Percentiles rank a stretch among this genome's conserved stretches.
Conservation (phyloP, 345 rosid genomes). For the Hypericum perforatum region DNA sequence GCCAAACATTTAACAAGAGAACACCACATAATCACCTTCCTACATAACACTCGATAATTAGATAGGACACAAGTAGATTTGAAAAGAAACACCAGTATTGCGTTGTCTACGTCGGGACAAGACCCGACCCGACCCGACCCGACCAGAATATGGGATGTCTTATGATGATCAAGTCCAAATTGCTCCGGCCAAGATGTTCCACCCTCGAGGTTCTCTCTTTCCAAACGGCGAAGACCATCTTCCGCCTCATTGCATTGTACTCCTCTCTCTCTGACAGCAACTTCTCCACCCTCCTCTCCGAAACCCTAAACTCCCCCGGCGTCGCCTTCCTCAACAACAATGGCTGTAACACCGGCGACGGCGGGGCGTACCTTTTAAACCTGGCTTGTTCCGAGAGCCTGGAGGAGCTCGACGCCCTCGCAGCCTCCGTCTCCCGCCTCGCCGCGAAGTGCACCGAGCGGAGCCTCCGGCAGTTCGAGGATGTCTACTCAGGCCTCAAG, state of each 20-base stretch:
- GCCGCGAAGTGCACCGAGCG: constrained; percentile 24
- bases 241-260: constrained; percentile 32
- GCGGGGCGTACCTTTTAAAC: constrained; percentile 22
- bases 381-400: constrained; percentile 38
- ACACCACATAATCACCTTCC: no score
- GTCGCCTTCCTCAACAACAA: constrained; percentile 28
- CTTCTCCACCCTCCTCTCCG: constrained; percentile 19
- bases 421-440: constrained; percentile 20
- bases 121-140: no score
- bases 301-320: constrained; percentile 27
- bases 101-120: no score
- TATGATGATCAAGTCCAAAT: no score
- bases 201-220: constrained; percentile 37
- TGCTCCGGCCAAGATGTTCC: no score
- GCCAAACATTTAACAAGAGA: no score
- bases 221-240: constrained; percentile 41
- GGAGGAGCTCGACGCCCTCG: constrained; percentile 30
- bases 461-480: constrained; percentile 18
- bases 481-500: constrained; percentile 17
- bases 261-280: constrained; percentile 25
- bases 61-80: no score
- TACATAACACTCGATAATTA: no score
- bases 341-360: constrained; percentile 7
- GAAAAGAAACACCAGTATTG: no score
- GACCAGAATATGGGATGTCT: no score